Base-by-base conservation (phyloP, 176 grass and related monocot genomes). In the Puya raimondii region DNA sequence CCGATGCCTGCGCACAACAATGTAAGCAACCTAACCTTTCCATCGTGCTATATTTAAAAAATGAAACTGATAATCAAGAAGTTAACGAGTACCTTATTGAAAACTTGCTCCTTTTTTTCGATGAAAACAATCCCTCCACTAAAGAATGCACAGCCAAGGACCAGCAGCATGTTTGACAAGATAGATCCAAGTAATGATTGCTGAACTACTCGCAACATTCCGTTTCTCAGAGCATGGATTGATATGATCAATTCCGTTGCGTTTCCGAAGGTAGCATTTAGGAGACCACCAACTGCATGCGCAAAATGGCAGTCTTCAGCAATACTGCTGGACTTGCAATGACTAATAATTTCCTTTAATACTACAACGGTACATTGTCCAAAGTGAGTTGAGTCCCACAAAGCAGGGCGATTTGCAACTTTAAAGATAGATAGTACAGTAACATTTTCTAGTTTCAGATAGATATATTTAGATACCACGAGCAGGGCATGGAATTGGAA, bases 171-270 rank as follows among this genome's bases (percentile, higher is more conserved):
- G 78, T 95, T 95, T 13, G 86, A 87, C 65, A 95, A 33, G 81
- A 95, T 89, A 23, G 83, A 95, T 73, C 91, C 91, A 3, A 95
- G 69, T 5, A 95, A 75, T 70, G 81, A 87, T 52, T 95, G 86
- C 53, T 95, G 91, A 22, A 95, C 87, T 14, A 95, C 83, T 8
- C 81, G 27, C 72, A 87, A 51, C 53, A 86, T 87, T 47, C 86
- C 84, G 21, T 74, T 79, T 65, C 81, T 75, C 21, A 95, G 72
- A 1, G 86, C 83, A 50, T 86, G 81, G 29, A 95, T 80, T 14
- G 91, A 95, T 90, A 90, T 95, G 68, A 95, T 86, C 72, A 95
- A 68, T 73, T 94, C 86, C 0, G 90, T 93, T 18, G 86, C 90
- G 70, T 93, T 93, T 22, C 86, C 86, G 76, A 93, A 93, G 27